Base-by-base conservation (phyloP, 2,329 filamentous ascomycete genomes). In the Xylaria sp. region DNA sequence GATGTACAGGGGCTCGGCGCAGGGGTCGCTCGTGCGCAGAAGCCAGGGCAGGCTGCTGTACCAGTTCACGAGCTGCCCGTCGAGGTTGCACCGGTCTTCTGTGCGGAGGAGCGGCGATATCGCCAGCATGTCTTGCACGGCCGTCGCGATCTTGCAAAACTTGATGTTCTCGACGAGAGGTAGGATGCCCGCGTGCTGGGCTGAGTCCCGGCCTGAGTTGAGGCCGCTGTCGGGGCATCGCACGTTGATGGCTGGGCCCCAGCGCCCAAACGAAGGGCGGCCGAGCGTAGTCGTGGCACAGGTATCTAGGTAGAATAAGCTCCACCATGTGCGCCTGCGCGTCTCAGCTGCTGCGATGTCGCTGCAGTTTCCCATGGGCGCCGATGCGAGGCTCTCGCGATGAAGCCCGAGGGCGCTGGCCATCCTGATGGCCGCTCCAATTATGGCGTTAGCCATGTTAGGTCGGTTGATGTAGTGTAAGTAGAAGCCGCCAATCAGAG, bases 91-190 rank as follows among this genome's bases (percentile, higher is more conserved):
- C 23, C 92, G 89, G 75, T 94, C 91, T 37, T 90, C 86, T 37
- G 86, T 83, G n/a, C 87, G 86, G 1, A 93, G 85, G 1, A 93
- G 83, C 0, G 92, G 91, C 1, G 89, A 87, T 63, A 91, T 88
- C 18, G 91, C 91, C 2, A 95, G 85, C 62, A 89, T 87, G 75
- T 95, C 92, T 77, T 95, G 92, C 66, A 94, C 91, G 69, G 89
- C 88, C 0, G 92, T 93, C 23, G 91, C 90, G 69, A 95, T 92
- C 78, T 91, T 92, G 81, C 91, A 93, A 80, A 94, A 94, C 60
- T 90, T 89, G 71, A 93, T 91, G 77, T 92, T 93, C 79, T 94
- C 90, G 34, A 92, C 88, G 18, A 94, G 81, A 0, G 91, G 91
- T 3, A 94, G 84, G 64, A 92, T 89, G 65, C 89, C 89, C 1